Percentiles rank a stretch among this genome's conserved stretches.
Evolutionary conservation across 805 yeast genomes (phyloP).

Genomic region (Sugiyamaella smithiae): DNA sequence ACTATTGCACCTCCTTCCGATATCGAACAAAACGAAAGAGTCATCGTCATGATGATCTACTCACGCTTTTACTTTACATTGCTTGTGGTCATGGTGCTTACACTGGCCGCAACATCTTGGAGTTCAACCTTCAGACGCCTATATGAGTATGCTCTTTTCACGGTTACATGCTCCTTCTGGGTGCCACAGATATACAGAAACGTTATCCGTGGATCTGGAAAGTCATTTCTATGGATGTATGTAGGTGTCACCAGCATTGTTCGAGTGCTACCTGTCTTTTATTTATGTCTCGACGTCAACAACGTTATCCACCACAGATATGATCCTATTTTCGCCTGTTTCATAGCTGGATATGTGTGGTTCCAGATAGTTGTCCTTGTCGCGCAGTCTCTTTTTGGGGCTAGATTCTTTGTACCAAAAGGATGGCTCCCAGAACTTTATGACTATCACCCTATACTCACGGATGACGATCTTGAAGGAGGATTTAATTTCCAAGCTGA

Average conservation of each 20-base stretch:
- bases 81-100: slow-evolving; percentile 53
- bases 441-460: slow-evolving; percentile 72
- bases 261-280: slow-evolving; percentile 62
- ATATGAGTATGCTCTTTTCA: slow-evolving; percentile 55
- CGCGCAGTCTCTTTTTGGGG: slow-evolving; percentile 67
- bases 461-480: slow-evolving; percentile 57
- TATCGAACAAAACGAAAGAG: slow-evolving; percentile 48
- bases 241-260: slow-evolving; percentile 64
- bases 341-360: slow-evolving; percentile 53
- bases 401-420: slow-evolving; percentile 80
- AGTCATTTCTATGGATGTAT: slow-evolving; percentile 71
- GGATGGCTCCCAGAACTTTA: slow-evolving; percentile 75
- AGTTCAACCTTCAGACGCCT: slow-evolving; percentile 50
- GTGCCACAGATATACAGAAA: slow-evolving; percentile 84
- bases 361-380: slow-evolving; percentile 58
- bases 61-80: slow-evolving; percentile 54
- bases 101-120: slow-evolving; percentile 62
- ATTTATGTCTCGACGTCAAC: slow-evolving; percentile 48
- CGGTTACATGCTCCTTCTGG: slow-evolving; percentile 72
- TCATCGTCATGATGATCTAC: slow-evolving; percentile 55
- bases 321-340: slow-evolving; percentile 49
- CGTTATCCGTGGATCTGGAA: slow-evolving; percentile 62
- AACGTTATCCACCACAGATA: slow-evolving; percentile 72
- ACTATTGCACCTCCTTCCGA: slow-evolving; percentile 21
- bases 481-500: slow-evolving; percentile 34